Conservation (phyloP, 2,329 filamentous ascomycete genomes). For the Ceratocystis huliohia region DNA sequence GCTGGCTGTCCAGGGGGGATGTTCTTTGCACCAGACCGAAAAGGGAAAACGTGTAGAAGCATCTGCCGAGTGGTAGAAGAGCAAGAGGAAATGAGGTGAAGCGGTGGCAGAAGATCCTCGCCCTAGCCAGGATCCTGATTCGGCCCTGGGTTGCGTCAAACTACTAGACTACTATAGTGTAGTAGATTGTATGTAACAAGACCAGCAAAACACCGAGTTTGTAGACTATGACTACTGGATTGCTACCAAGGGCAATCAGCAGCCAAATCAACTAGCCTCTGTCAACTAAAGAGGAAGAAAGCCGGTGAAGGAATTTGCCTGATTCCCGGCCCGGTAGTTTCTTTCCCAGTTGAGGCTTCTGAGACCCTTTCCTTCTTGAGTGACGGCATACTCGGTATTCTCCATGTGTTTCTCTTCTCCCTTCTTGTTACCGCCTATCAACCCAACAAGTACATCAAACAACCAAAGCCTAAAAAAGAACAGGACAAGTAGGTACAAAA, state of each 20-base stretch:
- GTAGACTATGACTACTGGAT: background rate
- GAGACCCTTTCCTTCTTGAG: background rate
- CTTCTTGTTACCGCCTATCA: background rate
- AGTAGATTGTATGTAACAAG: constrained; percentile 10
- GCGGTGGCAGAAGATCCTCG: background rate
- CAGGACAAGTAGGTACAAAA: background rate
- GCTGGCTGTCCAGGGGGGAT: background rate
- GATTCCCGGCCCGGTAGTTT: background rate
- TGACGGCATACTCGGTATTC: too few relatives aligned
- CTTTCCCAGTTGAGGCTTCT: background rate
- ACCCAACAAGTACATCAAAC: background rate
- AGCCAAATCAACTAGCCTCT: background rate
- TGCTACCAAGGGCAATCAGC: background rate
- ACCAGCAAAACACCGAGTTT: background rate
- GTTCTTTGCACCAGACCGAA: background rate
- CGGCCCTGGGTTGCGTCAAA: background rate
- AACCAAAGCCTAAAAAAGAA: background rate
- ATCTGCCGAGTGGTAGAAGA: background rate
- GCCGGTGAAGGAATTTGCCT: background rate
- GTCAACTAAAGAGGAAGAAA: background rate
- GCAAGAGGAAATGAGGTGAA: background rate
- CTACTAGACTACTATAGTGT: background rate
- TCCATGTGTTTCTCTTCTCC: too few relatives aligned
- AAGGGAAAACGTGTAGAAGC: constrained; percentile 3
- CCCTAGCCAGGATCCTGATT: background rate